Conservation (phyloP, 2,329 filamentous ascomycete species). For the Ceratocystis variospora region DNA sequence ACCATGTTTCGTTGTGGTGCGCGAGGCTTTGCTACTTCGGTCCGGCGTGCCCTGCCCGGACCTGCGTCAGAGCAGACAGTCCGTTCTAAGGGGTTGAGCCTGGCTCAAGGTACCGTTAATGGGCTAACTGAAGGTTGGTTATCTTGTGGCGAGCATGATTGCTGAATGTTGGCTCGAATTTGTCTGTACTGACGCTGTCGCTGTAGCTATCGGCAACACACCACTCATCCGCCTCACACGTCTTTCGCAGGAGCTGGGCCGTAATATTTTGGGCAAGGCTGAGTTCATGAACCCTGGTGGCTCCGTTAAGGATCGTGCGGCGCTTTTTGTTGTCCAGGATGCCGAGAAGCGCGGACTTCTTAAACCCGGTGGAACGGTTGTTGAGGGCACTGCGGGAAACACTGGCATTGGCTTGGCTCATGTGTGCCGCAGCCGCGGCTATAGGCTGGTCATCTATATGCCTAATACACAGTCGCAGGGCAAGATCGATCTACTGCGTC, state of each 20-base stretch:
- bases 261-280: constrained; percentile 88
- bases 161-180: background rate
- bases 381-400: constrained; percentile 95
- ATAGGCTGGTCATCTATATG: constrained; percentile 98
- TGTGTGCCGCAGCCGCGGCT: constrained; percentile 82
- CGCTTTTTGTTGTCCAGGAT: constrained; percentile 84
- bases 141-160: background rate
- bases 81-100: constrained; percentile 57
- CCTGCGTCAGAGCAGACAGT: constrained; percentile 62
- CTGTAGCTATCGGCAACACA: constrained; percentile 85
- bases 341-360: constrained; percentile 80
- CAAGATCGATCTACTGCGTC: constrained; percentile 83
- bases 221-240: constrained; percentile 81
- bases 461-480: constrained; percentile 96
- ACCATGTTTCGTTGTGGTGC: constrained; percentile 57
- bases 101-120: constrained; percentile 64
- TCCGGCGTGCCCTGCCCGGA: constrained; percentile 48
- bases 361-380: constrained; percentile 75
- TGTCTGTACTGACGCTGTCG: background rate
- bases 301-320: constrained; percentile 89
- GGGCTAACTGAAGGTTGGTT: constrained; percentile 68
- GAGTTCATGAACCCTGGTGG: constrained; percentile 98
- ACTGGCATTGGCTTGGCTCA: constrained; percentile 96
- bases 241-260: constrained; percentile 81
- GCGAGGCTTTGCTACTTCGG: constrained; percentile 52